Evolutionary conservation across 129 eudicot species (phyloP).

Genomic region (Flaveria brownii): DNA sequence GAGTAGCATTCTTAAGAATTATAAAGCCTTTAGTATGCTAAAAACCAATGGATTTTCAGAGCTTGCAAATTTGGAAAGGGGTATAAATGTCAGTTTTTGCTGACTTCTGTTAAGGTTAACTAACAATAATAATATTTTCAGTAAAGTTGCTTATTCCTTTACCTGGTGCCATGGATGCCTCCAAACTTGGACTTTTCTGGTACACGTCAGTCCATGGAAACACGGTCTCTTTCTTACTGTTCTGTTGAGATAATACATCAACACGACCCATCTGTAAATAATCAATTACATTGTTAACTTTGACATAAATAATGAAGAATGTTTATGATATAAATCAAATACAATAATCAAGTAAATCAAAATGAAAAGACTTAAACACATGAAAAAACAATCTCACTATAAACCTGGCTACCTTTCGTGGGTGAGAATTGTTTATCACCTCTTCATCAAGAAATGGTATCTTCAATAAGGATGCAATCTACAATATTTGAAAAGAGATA

Average conservation of each 20-base stretch:
- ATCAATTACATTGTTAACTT: constrained; percentile 19
- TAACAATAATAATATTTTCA: not conserved
- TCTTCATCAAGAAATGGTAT: constrained; percentile 91
- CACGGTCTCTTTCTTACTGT: constrained; percentile 52
- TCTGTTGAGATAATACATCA: constrained; percentile 69
- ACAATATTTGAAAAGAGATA: constrained; percentile 15
- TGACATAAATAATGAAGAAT: not conserved
- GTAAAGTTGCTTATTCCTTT: constrained; percentile 7
- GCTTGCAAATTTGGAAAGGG: not conserved
- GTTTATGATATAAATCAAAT: not conserved
- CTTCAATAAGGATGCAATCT: constrained; percentile 92
- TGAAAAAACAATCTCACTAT: not conserved
- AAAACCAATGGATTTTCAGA: constrained; percentile 6
- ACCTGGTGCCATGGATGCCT: constrained; percentile 45
- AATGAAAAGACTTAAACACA: not conserved
- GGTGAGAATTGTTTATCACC: constrained; percentile 54
- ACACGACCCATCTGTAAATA: constrained; percentile 79
- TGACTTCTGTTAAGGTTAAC: not conserved
- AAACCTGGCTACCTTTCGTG: constrained; percentile 58
- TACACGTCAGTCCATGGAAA: constrained; percentile 80
- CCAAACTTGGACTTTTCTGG: constrained; percentile 42
- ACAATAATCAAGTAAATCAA: not conserved
- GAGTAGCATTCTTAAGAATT: not conserved
- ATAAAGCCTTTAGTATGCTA: constrained; percentile 14
- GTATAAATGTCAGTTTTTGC: constrained; percentile 9